A percentile compares a stretch with the other conserved stretches of the same genome.
Conservation (phyloP, 208 protist genomes). For the Crithidia brevicula region DNA sequence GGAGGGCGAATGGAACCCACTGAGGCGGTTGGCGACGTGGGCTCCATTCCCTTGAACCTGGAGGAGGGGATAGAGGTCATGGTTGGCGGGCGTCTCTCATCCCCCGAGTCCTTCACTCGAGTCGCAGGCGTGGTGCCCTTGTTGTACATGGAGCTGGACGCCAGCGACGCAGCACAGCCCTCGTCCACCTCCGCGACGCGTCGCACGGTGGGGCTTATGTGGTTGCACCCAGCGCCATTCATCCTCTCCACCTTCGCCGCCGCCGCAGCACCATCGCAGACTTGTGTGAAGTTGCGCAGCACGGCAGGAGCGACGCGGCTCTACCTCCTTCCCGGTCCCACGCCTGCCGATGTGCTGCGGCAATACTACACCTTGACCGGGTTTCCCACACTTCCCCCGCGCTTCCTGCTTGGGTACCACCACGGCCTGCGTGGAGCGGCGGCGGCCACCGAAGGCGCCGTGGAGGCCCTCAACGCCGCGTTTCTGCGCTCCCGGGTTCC, state of each 20-base stretch:
- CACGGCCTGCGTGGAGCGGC: slow-evolving; percentile 54
- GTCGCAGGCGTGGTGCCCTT: slow-evolving; percentile 25
- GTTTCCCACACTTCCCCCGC: slow-evolving; percentile 91
- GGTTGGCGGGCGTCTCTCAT: slow-evolving; percentile 11
- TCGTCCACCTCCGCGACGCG: background rate
- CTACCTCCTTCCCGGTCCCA: slow-evolving; percentile 93
- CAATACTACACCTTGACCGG: slow-evolving; percentile 96
- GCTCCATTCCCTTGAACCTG: slow-evolving; percentile 23
- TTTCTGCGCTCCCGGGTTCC: slow-evolving; percentile 36
- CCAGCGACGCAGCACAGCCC: background rate
- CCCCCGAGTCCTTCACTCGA: background rate
- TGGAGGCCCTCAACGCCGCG: slow-evolving; percentile 24
- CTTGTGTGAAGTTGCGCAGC: slow-evolving; percentile 33
- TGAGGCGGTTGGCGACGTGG: background rate
- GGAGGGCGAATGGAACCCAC: background rate
- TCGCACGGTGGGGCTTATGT: slow-evolving; percentile 48
- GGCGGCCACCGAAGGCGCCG: slow-evolving; percentile 12
- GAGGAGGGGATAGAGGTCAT: slow-evolving; percentile 15
- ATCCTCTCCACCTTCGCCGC: slow-evolving; percentile 18
- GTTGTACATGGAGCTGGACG: slow-evolving; percentile 28
- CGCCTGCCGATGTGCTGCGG: slow-evolving; percentile 73
- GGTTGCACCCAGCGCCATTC: slow-evolving; percentile 44
- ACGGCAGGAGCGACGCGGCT: slow-evolving; percentile 93
- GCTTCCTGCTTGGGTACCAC: slow-evolving; percentile 96
- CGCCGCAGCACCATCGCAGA: slow-evolving; percentile 1